Evolutionary conservation across 2,329 filamentous ascomycete genomes (phyloP).

Genomic region (Elsinoe necatrix): DNA sequence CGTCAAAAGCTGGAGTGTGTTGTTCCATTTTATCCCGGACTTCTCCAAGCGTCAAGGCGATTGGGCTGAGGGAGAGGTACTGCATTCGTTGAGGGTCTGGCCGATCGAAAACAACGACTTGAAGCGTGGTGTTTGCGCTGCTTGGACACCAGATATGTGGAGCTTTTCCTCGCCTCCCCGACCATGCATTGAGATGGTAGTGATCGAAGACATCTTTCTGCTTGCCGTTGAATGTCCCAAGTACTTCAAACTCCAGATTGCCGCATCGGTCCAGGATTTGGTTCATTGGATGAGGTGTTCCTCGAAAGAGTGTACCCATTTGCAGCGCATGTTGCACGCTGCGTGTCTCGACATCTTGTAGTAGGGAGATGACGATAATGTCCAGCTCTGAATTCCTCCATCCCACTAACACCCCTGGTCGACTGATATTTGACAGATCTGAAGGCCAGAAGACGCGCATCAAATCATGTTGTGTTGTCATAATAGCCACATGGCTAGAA

Average conservation of each 20-base stretch:
- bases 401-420: slow-evolving; percentile 80
- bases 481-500: slow-evolving; percentile 63
- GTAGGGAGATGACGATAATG: slow-evolving; percentile 77
- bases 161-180: slow-evolving; percentile 42
- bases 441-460: slow-evolving; percentile 99
- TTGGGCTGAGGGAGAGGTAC: slow-evolving; percentile 85
- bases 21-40: slow-evolving; percentile 43
- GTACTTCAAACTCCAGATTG: slow-evolving; percentile 70
- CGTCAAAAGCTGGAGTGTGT: slow-evolving; percentile 38
- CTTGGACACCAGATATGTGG: slow-evolving; percentile 63
- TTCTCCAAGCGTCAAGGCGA: slow-evolving; percentile 75
- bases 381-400: slow-evolving; percentile 92
- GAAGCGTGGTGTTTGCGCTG: slow-evolving; percentile 62
- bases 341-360: slow-evolving; percentile 84
- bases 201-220: slow-evolving; percentile 50
- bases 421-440: slow-evolving; percentile 64
- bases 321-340: slow-evolving; percentile 84
- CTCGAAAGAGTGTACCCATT: slow-evolving; percentile 72
- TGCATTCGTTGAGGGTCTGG: slow-evolving; percentile 86
- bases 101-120: slow-evolving; percentile 81
- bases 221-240: slow-evolving; percentile 68
- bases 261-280: slow-evolving; percentile 81
- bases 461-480: slow-evolving; percentile 65
- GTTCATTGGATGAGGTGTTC: slow-evolving; percentile 67
- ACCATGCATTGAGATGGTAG: slow-evolving; percentile 58